Base-by-base conservation (phyloP, 495 filamentous ascomycete species). In the Aspergillus steynii region DNA sequence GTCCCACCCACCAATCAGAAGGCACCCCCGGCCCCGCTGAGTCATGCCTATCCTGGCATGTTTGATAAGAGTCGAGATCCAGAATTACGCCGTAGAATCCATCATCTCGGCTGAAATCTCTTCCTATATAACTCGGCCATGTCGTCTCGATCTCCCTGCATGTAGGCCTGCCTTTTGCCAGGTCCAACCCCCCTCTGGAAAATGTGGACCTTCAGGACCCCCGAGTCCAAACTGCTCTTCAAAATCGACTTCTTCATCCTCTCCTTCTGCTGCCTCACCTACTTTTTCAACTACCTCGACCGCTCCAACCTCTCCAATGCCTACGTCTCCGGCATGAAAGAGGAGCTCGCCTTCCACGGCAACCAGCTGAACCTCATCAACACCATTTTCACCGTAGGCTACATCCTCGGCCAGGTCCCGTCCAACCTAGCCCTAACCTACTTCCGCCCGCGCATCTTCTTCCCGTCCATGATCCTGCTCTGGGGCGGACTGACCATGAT, bases 251-350 rank as follows among this genome's bases (percentile, higher is more conserved):
- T 84, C 64, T 86, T 89, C 76, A 89, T 87, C 66, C 68, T 89
- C 31, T 84, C 80, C 14, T 87, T 87, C 63, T 87, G 85, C 69
- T 88, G 83, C 63, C 68, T 87, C 54, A 83, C 79, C 66, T 87
- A 86, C 63, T 86, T 85, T 58, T 62, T 68, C 66, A 71, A 76
- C 59, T 73, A 73, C 25, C 76, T 88, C 32, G 86, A 88, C 68
- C 79, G 84, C 6, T 77, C 81, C 20, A 87, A 86, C 64, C 62
- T 89, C 12, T 74, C 75, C 61, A 86, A 86, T 77, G 86, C 86
- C 60, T 88, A 88, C 70, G 83, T 88, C 29, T 83, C 81, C 0
- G 86, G 86, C 1, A 87, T 89, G 85, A 85, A 85, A 59, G 83
- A 86, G 57, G 84, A 88, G 61, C 76, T 88, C 12, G 61, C 69